phyloP scores from a whole-genome alignment of 805 yeast genomes.

The Candida awuae region DNA sequence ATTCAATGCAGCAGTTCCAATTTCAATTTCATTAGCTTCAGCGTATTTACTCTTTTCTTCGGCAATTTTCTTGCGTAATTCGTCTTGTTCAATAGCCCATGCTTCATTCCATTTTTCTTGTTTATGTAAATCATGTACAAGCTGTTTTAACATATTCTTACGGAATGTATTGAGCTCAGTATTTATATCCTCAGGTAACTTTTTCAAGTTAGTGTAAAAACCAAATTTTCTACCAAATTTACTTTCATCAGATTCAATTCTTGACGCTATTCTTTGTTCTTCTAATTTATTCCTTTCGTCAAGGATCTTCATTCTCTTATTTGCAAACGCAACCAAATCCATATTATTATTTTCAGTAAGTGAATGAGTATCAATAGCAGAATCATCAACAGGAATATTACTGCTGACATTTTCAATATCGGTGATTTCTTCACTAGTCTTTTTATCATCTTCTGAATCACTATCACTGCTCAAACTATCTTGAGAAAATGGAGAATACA shows the following conservation, averaged over 20 bases:
- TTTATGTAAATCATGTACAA: constrained; percentile 22
- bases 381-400: neutral
- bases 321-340: constrained; percentile 49
- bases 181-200: constrained; percentile 20
- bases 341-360: constrained; percentile 3
- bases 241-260: constrained; percentile 28
- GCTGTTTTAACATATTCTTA: constrained; percentile 16
- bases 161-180: constrained; percentile 16
- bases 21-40: constrained; percentile 15
- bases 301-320: constrained; percentile 35
- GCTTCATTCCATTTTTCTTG: constrained; percentile 23
- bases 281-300: constrained; percentile 27
- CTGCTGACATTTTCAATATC: neutral
- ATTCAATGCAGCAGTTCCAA: constrained; percentile 10
- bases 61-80: constrained; percentile 22
- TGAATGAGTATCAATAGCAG: constrained; percentile 1
- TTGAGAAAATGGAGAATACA: constrained; percentile 3
- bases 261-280: constrained; percentile 28
- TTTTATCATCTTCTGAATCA: constrained; percentile 5
- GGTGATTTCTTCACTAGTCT: neutral
- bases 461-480: constrained; percentile 8
- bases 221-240: constrained; percentile 27
- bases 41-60: constrained; percentile 16
- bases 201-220: constrained; percentile 20
- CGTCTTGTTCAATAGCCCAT: constrained; percentile 22